These are phyloP conservation scores for Lophium mytilinum DNA, from an alignment of 495 filamentous ascomycete species.

Conservation along the genomic window DNA sequence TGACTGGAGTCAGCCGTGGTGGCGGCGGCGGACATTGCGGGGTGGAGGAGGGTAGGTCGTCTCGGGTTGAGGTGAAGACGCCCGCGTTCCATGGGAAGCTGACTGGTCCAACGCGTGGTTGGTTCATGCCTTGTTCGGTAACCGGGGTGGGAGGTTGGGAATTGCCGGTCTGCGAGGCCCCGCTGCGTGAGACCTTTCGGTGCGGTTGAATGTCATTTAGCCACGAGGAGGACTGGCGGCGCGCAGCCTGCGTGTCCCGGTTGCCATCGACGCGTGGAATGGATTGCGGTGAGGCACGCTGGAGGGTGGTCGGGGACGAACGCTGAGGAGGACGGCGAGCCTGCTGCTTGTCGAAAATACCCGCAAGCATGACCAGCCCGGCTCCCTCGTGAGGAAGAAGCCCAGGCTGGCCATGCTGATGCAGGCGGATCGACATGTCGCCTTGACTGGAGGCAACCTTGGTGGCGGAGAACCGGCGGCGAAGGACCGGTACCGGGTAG, in stretches of 20 bases:
- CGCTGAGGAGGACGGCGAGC: constrained; percentile 20
- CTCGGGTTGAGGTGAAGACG: constrained; percentile 6
- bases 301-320: constrained; percentile 24
- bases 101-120: background rate
- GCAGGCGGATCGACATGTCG: no score
- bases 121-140: constrained; percentile 1
- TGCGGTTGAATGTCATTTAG: constrained; percentile 23
- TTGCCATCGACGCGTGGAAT: no score
- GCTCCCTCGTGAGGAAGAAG: no score
- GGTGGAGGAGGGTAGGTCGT: no score
- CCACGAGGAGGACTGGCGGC: constrained; percentile 20
- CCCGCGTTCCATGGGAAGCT: constrained; percentile 17
- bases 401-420: no score
- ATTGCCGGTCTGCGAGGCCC: constrained; percentile 5
- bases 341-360: constrained; percentile 11
- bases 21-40: no score
- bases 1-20: no score
- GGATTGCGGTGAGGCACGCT: constrained; percentile 2
- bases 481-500: constrained; percentile 26
- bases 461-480: no score
- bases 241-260: background rate
- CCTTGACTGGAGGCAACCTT: no score
- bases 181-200: constrained; percentile 20
- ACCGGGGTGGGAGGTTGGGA: constrained; percentile 24
- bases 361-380: no score